Percentiles rank a stretch among this genome's conserved stretches.
These are phyloP conservation scores for Diplocarpon mali DNA, from an alignment of 2,329 filamentous ascomycete genomes.

Conservation along the genomic window DNA sequence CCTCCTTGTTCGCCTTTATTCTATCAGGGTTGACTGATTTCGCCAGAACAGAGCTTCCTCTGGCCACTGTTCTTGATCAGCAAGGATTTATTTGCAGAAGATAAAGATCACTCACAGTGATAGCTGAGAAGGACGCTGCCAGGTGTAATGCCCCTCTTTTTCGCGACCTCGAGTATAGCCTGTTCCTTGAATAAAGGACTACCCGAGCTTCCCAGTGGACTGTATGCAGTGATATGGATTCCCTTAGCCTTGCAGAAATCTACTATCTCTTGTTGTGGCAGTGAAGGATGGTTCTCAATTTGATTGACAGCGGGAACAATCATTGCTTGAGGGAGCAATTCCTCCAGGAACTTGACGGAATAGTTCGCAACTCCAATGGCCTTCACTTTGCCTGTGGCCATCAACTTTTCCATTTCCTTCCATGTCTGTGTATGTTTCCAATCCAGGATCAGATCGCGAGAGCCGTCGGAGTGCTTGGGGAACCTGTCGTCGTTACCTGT, in stretches of 20 bases:
- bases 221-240: conserved; percentile 43
- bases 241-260: conserved; percentile 38
- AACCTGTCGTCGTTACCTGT: conserved; percentile 59
- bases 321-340: conserved; percentile 31
- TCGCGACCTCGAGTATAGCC: conserved; percentile 50
- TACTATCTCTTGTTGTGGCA: conserved; percentile 42
- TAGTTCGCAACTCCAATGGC: conserved; percentile 36
- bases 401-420: conserved; percentile 61
- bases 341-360: conserved; percentile 26
- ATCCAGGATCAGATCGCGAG: conserved; percentile 57
- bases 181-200: conserved; percentile 44
- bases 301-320: conserved; percentile 46
- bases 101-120: conserved; percentile 43
- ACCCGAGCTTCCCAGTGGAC: conserved; percentile 30
- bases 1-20: conserved; percentile 58
- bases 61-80: conserved; percentile 40
- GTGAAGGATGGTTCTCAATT: conserved; percentile 48
- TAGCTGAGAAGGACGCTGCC: conserved; percentile 59
- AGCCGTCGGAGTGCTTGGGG: conserved; percentile 63
- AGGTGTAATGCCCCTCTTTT: conserved; percentile 50
- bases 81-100: conserved; percentile 1
- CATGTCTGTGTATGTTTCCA: conserved; percentile 68
- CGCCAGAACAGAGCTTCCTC: conserved; percentile 59
- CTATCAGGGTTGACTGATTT: conserved; percentile 60
- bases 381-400: conserved; percentile 45